Conservation (phyloP, 2,329 filamentous ascomycete species). For the Phialophora tarda region DNA sequence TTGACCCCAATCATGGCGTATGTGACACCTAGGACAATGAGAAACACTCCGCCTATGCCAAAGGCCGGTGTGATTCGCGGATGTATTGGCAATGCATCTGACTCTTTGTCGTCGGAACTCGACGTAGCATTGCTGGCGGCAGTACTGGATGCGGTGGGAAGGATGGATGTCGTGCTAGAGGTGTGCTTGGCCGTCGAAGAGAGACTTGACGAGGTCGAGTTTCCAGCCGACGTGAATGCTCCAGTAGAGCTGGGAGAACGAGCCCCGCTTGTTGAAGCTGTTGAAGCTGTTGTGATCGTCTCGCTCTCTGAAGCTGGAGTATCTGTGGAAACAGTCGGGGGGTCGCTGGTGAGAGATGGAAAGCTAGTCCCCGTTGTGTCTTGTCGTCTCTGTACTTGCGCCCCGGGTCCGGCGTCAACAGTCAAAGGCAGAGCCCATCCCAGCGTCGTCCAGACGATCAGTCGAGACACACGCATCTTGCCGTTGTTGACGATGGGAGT, state of each 20-base stretch:
- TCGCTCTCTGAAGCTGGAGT: constrained; percentile 10
- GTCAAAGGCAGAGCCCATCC: constrained; percentile 16
- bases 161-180: constrained; percentile 30
- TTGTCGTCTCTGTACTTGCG: constrained; percentile 26
- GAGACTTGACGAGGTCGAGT: background rate
- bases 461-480: constrained; percentile 25
- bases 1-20: constrained; percentile 83
- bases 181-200: constrained; percentile 12
- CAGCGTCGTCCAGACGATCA: constrained; percentile 24
- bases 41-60: constrained; percentile 75
- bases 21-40: constrained; percentile 72
- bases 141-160: constrained; percentile 28
- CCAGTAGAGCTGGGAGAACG: constrained; percentile 5
- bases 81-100: constrained; percentile 65
- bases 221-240: constrained; percentile 10
- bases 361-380: constrained; percentile 20
- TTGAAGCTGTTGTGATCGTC: constrained; percentile 9
- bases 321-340: constrained; percentile 15
- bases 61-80: constrained; percentile 80
- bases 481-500: background rate
- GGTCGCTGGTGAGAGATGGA: constrained; percentile 26
- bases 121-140: constrained; percentile 23
- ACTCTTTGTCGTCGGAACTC: constrained; percentile 16
- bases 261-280: constrained; percentile 12
- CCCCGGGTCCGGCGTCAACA: constrained; percentile 4